Evolutionary conservation across 495 filamentous ascomycete genomes (phyloP), one percentile per base, ranked within the genome.

Genomic region (Saxophila tyrrhenica): DNA sequence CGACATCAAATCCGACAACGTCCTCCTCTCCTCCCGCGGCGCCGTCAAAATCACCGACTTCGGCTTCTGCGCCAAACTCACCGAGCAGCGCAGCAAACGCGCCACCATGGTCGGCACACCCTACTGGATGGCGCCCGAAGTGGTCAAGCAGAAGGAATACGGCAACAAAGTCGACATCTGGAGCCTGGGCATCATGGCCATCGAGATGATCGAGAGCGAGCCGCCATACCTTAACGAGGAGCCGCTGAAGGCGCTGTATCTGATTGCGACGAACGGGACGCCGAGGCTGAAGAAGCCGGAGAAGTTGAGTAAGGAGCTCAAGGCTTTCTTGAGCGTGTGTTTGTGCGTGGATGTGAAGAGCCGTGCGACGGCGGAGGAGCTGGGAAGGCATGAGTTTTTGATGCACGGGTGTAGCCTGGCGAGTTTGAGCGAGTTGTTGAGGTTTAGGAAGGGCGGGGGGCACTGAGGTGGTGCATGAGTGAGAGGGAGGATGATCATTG

Each of bases 1-100:
- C 70, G 92, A 98, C 70, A 98, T 98, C 71, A 98, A 98, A 80
- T 87, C 82, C 73, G 92, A 97, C 73, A 98, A 98, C 64, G 92
- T 98, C 51, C 81, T 98, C 35, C 76, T 98, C 48, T 90, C 95
- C 68, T 85, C 84, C 49, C 82, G 86, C 62, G 92, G 92, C 50
- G 89, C 95, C 62, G 92, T 98, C 68, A 98, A 98, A 68, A 96
- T 98, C 61, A 98, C 92, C 59, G 92, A 98, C 78, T 98, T 98
- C 64, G 92, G 92, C 50, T 97, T 98, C 79, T 97, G 94, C 67
- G 92, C 92, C 67, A 96, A 98, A 71, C 84, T 98, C 54, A 97
- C 91, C 17, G 94, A 97, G 64, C 83, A 88, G 51, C 94, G 95
- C 72, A 89, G 78, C 65, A 97, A 98, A 74, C 90, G 92, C 64